Percentiles rank a stretch among this genome's conserved stretches.
phyloP scores from a whole-genome alignment of 2,329 filamentous ascomycete genomes.

The Claviceps fusiformis region DNA sequence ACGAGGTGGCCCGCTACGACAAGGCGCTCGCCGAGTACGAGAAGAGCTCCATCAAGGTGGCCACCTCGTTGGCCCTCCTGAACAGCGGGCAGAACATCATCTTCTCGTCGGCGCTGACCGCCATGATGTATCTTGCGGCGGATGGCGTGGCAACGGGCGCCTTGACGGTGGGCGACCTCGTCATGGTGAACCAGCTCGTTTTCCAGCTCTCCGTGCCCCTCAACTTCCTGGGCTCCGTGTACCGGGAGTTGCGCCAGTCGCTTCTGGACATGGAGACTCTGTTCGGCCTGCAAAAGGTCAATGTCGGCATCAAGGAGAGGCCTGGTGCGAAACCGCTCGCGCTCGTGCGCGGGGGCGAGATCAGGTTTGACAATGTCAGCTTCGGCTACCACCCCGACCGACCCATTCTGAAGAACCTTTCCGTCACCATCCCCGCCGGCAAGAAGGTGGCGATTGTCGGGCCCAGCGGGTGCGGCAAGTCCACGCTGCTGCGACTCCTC shows the following conservation, averaged over 20 bases:
- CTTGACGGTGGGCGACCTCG: slow-evolving; percentile 85
- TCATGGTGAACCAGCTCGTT: slow-evolving; percentile 98
- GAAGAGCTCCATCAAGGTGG: slow-evolving; percentile 89
- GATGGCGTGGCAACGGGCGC: slow-evolving; percentile 71
- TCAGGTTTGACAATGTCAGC: slow-evolving; percentile 85
- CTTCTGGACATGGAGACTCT: slow-evolving; percentile 97
- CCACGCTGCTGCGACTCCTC: slow-evolving; percentile 75
- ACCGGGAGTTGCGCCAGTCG: slow-evolving; percentile 87
- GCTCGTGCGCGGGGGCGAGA: slow-evolving; percentile 69
- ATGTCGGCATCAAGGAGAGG: slow-evolving; percentile 70
- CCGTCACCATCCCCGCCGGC: slow-evolving; percentile 80
- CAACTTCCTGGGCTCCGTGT: slow-evolving; percentile 97
- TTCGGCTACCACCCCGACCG: slow-evolving; percentile 85
- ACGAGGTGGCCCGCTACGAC: slow-evolving; percentile 84
- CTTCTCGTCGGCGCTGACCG: slow-evolving; percentile 83
- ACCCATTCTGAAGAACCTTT: slow-evolving; percentile 74
- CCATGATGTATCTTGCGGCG: slow-evolving; percentile 96
- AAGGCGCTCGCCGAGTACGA: slow-evolving; percentile 76
- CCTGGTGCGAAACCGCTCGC: slow-evolving; percentile 59
- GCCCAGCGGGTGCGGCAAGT: slow-evolving; percentile 91
- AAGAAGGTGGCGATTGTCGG: slow-evolving; percentile 95
- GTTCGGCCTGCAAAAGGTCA: slow-evolving; percentile 94
- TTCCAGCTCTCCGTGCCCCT: slow-evolving; percentile 95
- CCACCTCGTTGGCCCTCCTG: slow-evolving; percentile 80
- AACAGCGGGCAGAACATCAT: slow-evolving; percentile 96